Conservation (phyloP, 805 yeast species). For the Barnettozyma wickerhamii region DNA sequence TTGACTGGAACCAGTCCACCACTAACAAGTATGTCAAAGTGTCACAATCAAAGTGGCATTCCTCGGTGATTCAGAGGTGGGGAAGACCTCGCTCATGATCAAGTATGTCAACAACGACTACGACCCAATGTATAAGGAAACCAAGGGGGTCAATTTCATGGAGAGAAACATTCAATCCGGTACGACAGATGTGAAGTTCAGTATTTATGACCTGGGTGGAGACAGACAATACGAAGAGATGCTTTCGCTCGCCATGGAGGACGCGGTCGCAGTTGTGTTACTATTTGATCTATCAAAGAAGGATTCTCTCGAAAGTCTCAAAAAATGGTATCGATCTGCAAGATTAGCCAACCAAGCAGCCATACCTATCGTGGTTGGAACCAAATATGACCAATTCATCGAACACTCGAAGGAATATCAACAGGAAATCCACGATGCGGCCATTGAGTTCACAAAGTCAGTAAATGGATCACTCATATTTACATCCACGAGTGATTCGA, state of each 20-base stretch:
- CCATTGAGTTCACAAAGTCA: conserved; percentile 79
- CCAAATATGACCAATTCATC: conserved; percentile 85
- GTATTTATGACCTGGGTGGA: conserved; percentile 96
- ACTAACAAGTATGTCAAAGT: conserved; percentile 12
- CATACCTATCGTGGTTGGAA: conserved; percentile 86
- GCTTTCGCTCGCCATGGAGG: conserved; percentile 89
- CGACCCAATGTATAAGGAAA: conserved; percentile 89
- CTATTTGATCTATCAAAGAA: conserved; percentile 88
- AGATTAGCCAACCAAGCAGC: conserved; percentile 87
- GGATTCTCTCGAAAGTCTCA: conserved; percentile 78
- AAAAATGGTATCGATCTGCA: conserved; percentile 93
- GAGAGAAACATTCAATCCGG: conserved; percentile 82
- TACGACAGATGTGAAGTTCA: conserved; percentile 82
- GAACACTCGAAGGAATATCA: conserved; percentile 79
- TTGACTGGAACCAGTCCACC: neutral
- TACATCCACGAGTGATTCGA: conserved; percentile 87
- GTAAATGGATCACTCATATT: conserved; percentile 84
- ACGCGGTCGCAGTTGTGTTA: conserved; percentile 86
- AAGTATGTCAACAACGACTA: conserved; percentile 94
- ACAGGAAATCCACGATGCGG: conserved; percentile 74
- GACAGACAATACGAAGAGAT: conserved; percentile 92
- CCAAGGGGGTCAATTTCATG: conserved; percentile 93
- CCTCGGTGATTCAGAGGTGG: conserved; percentile 94
- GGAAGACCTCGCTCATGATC: conserved; percentile 94
- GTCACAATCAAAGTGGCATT: conserved; percentile 84